Percentiles rank a stretch among this genome's conserved stretches.
Evolutionary conservation across 164 flowering plant species (phyloP).

Genomic region (Nymphaea thermarum): DNA sequence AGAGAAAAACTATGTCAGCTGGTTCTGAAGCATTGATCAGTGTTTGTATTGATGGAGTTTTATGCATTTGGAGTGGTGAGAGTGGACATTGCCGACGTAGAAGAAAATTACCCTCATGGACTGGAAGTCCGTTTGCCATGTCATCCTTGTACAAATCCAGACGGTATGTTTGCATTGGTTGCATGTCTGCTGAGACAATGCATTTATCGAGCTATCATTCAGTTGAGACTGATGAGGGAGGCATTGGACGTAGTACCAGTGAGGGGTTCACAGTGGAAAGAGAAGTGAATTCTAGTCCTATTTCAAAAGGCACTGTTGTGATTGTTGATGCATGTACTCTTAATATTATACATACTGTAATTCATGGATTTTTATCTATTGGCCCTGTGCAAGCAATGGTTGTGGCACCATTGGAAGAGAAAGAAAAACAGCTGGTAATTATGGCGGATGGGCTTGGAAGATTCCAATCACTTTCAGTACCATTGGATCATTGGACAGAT

Average conservation of each 20-base stretch:
- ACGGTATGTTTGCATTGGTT: conserved; percentile 76
- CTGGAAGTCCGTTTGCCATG: conserved; percentile 58
- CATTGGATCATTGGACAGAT: conserved; percentile 25
- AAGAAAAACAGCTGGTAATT: conserved; percentile 28
- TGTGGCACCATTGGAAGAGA: conserved; percentile 31
- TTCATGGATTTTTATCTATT: conserved; percentile 56
- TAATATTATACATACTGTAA: conserved; percentile 58
- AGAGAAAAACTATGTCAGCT: conserved; percentile 18
- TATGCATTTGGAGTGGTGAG: conserved; percentile 90
- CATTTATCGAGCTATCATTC: conserved; percentile 17
- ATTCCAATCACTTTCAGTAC: conserved; percentile 34
- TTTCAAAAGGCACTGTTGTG: conserved; percentile 49
- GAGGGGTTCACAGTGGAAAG: conserved; percentile 16
- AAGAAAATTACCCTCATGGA: conserved; percentile 83
- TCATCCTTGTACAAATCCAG: conserved; percentile 30
- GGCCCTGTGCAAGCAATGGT: conserved; percentile 60
- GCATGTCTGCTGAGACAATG: conserved; percentile 27
- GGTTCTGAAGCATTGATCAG: conserved; percentile 55
- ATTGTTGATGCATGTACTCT: conserved; percentile 80
- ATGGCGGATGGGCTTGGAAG: conserved; percentile 57
- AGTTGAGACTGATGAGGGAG: conserved; percentile 24
- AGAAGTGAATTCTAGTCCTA: conserved; percentile 25
- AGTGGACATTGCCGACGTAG: conserved; percentile 85
- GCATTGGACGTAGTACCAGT: background rate
- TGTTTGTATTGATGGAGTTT: conserved; percentile 81